Evolutionary conservation across 257 asterid genomes (phyloP), one percentile per base, ranked within the genome.

Genomic region (Oldenlandia corymbosa): DNA sequence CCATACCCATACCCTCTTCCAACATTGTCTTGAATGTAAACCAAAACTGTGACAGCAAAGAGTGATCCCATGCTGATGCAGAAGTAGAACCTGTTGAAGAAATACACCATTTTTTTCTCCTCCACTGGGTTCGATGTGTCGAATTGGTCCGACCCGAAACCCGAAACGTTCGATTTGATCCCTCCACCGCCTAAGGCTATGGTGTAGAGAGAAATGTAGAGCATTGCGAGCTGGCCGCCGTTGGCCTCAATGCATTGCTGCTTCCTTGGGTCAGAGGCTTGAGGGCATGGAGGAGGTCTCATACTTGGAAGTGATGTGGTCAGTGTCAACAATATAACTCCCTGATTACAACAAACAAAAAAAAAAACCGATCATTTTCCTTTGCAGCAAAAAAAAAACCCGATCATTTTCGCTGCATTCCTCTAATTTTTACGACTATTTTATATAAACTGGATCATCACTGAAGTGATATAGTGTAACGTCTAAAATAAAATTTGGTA

Each of bases 1-100:
- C 97, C 97, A 36, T 87, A 90, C 4, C 97, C 97, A 71, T 79
- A 81, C 2, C 94, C 96, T 65, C 97, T 76, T 31, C 96, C 95
- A 12, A 91, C 93, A 62, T 91, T 81, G 64, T 85, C 96, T 64
- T 88, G 97, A 24, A 91, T 68, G 69, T 91, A 91, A 20, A 91
- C 97, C 64, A 91, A 60, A 14, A 91, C 84, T 0, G 96, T 91
- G 9, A 91, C 96, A 0, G 96, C 95, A 18, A 91, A 84, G 23
- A 91, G 69, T 10, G 96, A 84, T 4, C 97, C 97, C 0, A 85
- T 53, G 82, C 95, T 91, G 53, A 91, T 85, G 83, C 87, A 78
- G 65, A 91, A 85, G 74, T 83, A 88, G 85, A 91, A 85, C 39
- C 96, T 73, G 69, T 84, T 91, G 81, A 91, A 91, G 79, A 91